Conservation (phyloP, 176 grass and related monocot species). For the Oropetium thomaeum region DNA sequence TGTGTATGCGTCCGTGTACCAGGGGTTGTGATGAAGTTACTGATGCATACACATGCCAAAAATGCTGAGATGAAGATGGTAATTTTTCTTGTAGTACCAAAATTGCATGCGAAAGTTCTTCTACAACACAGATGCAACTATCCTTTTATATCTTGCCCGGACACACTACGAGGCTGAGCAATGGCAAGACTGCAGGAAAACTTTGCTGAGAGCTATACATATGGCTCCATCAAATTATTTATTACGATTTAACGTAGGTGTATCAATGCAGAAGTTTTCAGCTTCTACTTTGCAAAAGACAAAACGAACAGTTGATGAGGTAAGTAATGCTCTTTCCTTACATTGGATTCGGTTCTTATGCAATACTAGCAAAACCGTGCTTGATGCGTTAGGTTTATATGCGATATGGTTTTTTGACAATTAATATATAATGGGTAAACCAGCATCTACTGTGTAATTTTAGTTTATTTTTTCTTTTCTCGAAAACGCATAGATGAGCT, state of each 20-base stretch:
- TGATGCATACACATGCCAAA: not conserved
- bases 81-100: conserved; percentile 70
- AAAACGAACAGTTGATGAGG: conserved; percentile 89
- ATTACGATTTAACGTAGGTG: conserved; percentile 80
- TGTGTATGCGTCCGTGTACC: not conserved
- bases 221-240: conserved; percentile 95
- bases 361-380: not conserved
- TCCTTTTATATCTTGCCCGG: conserved; percentile 85
- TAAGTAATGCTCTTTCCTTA: conserved; percentile 20
- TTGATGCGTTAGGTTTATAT: not conserved
- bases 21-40: not conserved
- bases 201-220: conserved; percentile 92
- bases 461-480: too few species aligned
- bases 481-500: too few species aligned
- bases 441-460: too few species aligned
- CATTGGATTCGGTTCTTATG: conserved; percentile 12
- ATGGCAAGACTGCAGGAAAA: conserved; percentile 97
- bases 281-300: conserved; percentile 89
- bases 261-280: conserved; percentile 98
- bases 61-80: conserved; percentile 16
- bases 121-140: conserved; percentile 81
- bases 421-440: not conserved
- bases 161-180: conserved; percentile 95
- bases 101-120: conserved; percentile 91
- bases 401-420: not conserved